Percentiles rank a stretch among this genome's conserved stretches.
phyloP scores from a whole-genome alignment of 1,284 basidiomycete species.

The Melampsora americana region DNA sequence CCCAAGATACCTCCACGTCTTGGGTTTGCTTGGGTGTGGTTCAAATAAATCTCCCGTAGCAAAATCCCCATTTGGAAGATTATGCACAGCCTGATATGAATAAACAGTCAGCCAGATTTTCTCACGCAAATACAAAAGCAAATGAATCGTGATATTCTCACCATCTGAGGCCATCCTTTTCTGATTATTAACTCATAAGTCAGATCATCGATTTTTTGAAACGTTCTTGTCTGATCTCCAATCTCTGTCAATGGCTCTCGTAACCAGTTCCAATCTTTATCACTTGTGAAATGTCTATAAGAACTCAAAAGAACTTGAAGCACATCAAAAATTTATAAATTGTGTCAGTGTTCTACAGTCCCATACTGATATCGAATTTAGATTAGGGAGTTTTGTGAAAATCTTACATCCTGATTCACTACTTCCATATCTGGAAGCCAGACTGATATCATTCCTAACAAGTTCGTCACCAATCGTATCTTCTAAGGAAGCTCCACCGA shows the following conservation, averaged over 20 bases:
- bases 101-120: not conserved
- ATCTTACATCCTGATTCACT: conserved; percentile 53
- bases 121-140: not conserved
- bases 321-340: conserved; percentile 35
- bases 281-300: conserved; percentile 59
- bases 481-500: conserved; percentile 56
- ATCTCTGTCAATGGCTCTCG: conserved; percentile 54
- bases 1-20: conserved; percentile 62
- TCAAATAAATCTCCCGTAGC: conserved; percentile 64
- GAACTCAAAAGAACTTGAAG: conserved; percentile 59
- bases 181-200: conserved; percentile 62
- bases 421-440: conserved; percentile 62
- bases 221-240: conserved; percentile 51
- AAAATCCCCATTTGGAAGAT: conserved; percentile 63
- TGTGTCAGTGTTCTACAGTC: not conserved
- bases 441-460: conserved; percentile 59
- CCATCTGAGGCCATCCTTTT: conserved; percentile 63
- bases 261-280: conserved; percentile 66
- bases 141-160: conserved; percentile 45
- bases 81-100: conserved; percentile 56
- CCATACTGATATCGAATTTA: too few species aligned
- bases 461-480: conserved; percentile 63
- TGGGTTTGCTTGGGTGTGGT: conserved; percentile 57
- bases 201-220: conserved; percentile 58
- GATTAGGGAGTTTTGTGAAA: not conserved